These are phyloP conservation scores for Paraglomus occultum DNA, from an alignment of 192 early-diverging fungal species.

Conservation along the genomic window DNA sequence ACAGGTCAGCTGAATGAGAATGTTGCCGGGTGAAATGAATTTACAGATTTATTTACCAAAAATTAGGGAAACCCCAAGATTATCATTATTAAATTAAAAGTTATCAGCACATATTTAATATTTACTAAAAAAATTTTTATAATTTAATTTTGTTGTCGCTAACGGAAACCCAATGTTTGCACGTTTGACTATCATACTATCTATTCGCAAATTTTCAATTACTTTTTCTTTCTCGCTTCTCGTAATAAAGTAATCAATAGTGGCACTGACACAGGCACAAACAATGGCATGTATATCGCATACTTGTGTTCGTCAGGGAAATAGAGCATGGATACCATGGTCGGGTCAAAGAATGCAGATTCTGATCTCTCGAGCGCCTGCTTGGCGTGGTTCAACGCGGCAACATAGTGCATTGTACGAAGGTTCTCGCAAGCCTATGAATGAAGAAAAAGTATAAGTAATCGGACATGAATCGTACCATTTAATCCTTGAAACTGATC, in stretches of 20 bases:
- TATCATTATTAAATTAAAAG: no score
- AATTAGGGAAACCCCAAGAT: no score
- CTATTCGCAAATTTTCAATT: conserved; percentile 29
- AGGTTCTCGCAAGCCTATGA: conserved; percentile 39
- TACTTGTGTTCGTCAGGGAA: conserved; percentile 99
- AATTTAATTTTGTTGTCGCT: no score
- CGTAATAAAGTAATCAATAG: conserved; percentile 57
- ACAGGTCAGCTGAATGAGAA: no score
- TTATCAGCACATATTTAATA: no score
- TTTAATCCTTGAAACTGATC: not conserved
- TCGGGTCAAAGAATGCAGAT: conserved; percentile 95
- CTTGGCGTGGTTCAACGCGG: conserved; percentile 59
- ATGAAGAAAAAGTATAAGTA: not conserved
- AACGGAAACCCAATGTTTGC: not conserved
- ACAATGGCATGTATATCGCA: conserved; percentile 95
- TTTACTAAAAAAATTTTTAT: no score
- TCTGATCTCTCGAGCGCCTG: conserved; percentile 70
- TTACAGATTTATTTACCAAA: no score
- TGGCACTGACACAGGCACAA: conserved; percentile 82
- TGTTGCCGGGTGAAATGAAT: no score
- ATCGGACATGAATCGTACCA: not conserved
- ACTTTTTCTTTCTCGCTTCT: conserved; percentile 43
- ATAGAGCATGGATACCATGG: conserved; percentile 96
- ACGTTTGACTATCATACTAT: conserved; percentile 18
- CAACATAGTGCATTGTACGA: conserved; percentile 35